Conservation (phyloP, 768 basidiomycete genomes). For the Tricholomella constricta region DNA sequence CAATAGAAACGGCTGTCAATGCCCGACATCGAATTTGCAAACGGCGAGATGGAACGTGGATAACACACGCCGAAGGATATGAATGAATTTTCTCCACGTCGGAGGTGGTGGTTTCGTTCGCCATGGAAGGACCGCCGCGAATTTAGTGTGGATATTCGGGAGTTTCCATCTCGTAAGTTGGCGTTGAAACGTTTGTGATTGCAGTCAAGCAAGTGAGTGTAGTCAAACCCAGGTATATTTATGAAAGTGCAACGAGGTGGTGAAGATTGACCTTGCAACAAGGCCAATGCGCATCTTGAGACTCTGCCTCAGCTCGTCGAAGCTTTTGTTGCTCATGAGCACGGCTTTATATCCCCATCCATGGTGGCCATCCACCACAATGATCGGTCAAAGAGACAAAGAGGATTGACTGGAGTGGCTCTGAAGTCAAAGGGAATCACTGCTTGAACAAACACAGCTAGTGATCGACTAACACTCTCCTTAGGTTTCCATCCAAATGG, state of each 20-base stretch:
- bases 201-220: slow-evolving; percentile 37
- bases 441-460: too few species aligned
- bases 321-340: slow-evolving; percentile 23
- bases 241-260: background rate
- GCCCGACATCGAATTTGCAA: slow-evolving; percentile 3
- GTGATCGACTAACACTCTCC: too few species aligned
- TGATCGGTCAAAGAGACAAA: background rate
- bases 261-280: slow-evolving; percentile 18
- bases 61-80: slow-evolving; percentile 25
- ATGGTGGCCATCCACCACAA: slow-evolving; percentile 1
- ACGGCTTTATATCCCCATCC: slow-evolving; percentile 20
- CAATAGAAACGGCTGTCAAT: slow-evolving; percentile 17
- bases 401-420: background rate
- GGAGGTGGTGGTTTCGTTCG: slow-evolving; percentile 4
- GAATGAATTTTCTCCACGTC: slow-evolving; percentile 14
- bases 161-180: slow-evolving; percentile 25
- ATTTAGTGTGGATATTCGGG: slow-evolving; percentile 28
- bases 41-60: slow-evolving; percentile 26
- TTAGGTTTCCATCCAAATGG: slow-evolving; percentile 29
- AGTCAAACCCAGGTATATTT: background rate
- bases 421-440: background rate
- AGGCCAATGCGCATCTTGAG: slow-evolving; percentile 30
- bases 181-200: slow-evolving; percentile 23
- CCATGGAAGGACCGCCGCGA: slow-evolving; percentile 4
- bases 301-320: slow-evolving; percentile 30